Percentiles rank a stretch among this genome's conserved stretches.
phyloP scores from a whole-genome alignment of 140 eudicot genomes.

The Stevia rebaudiana region DNA sequence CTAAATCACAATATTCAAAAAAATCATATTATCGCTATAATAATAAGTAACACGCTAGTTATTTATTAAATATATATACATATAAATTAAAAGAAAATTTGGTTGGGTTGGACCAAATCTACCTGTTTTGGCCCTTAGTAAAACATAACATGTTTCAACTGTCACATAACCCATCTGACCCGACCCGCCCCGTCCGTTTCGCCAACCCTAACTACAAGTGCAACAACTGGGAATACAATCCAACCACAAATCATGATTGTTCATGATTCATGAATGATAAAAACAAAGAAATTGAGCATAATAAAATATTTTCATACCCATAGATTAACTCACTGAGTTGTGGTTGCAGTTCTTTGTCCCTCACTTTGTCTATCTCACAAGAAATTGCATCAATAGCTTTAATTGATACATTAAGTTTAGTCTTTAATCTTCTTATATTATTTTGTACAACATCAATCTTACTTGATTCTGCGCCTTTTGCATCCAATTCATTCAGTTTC shows the following conservation, averaged over 20 bases:
- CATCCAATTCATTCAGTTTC: slow-evolving; percentile 56
- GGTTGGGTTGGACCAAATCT: neutral
- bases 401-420: slow-evolving; percentile 65
- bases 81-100: neutral
- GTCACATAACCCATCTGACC: neutral
- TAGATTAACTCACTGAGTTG: slow-evolving; percentile 60
- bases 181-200: neutral
- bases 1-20: neutral
- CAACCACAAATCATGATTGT: neutral
- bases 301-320: slow-evolving; percentile 52
- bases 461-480: slow-evolving; percentile 69
- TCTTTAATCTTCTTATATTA: slow-evolving; percentile 48
- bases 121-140: neutral
- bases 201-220: neutral
- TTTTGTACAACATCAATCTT: slow-evolving; percentile 69
- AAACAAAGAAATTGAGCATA: neutral
- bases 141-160: neutral
- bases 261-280: neutral
- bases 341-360: slow-evolving; percentile 87
- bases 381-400: slow-evolving; percentile 73
- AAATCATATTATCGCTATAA: neutral
- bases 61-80: too few relatives aligned
- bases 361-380: slow-evolving; percentile 65
- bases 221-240: neutral
- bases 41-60: neutral